Evolutionary conservation across 2,329 filamentous ascomycete genomes (phyloP).

Genomic region (Pseudogymnoascus sp.): DNA sequence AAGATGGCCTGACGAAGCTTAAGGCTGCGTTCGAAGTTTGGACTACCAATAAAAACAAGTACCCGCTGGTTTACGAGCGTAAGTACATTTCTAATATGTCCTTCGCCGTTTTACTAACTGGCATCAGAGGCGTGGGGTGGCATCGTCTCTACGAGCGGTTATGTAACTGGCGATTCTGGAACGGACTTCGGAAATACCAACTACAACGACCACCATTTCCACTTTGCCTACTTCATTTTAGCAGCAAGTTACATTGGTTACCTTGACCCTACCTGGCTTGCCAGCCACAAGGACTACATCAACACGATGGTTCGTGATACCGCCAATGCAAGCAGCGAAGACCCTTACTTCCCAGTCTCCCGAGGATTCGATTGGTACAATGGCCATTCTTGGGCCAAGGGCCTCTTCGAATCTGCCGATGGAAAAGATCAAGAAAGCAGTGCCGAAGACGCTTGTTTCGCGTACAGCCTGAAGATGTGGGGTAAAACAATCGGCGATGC

Average conservation of each 20-base stretch:
- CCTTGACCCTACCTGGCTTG: constrained; percentile 69
- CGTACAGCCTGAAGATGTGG: constrained; percentile 92
- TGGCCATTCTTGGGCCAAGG: constrained; percentile 90
- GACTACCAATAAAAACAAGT: constrained; percentile 60
- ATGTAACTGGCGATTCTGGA: constrained; percentile 59
- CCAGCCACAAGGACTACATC: constrained; percentile 69
- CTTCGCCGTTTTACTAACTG: constrained; percentile 15
- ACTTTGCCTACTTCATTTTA: constrained; percentile 86
- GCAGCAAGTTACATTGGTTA: constrained; percentile 76
- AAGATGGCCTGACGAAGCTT: constrained; percentile 52
- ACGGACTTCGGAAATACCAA: constrained; percentile 86
- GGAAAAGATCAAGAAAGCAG: constrained; percentile 84
- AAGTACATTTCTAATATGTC: constrained; percentile 24
- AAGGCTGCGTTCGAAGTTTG: constrained; percentile 63
- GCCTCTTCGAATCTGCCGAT: constrained; percentile 62
- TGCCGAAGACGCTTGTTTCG: constrained; percentile 83
- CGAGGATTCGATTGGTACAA: constrained; percentile 90
- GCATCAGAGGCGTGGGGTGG: constrained; percentile 64
- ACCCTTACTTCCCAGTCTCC: constrained; percentile 73
- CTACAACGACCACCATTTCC: constrained; percentile 72
- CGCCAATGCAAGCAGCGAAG: constrained; percentile 66
- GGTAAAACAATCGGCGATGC: constrained; percentile 68
- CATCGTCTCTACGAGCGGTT: constrained; percentile 69
- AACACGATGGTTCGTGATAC: constrained; percentile 77
- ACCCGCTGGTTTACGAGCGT: constrained; percentile 59